phyloP scores from a whole-genome alignment of 1,284 basidiomycete genomes.

The Ustilago sp. region DNA sequence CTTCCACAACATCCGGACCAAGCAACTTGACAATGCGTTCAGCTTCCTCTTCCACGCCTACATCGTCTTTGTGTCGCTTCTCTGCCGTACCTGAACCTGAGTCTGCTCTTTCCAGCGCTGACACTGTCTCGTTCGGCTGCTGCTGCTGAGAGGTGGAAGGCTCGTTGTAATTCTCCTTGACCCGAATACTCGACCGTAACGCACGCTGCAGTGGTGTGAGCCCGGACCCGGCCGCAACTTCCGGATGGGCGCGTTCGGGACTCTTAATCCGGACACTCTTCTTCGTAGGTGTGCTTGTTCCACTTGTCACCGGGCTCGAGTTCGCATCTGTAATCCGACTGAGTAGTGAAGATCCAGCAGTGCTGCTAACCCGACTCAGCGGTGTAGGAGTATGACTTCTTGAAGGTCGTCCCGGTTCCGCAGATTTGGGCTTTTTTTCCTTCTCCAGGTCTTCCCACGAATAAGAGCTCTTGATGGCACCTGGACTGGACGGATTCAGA shows the following conservation, averaged over 20 bases:
- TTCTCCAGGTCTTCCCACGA: constrained; percentile 48
- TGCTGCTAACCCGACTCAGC: constrained; percentile 13
- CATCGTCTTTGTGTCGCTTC: constrained; percentile 56
- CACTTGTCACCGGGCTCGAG: constrained; percentile 38
- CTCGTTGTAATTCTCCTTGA: constrained; percentile 43
- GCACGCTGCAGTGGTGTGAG: constrained; percentile 42
- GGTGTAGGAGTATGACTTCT: constrained; percentile 39
- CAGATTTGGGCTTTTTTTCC: constrained; percentile 18
- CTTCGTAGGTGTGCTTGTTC: constrained; percentile 48
- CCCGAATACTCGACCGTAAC: constrained; percentile 32
- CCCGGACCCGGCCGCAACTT: constrained; percentile 18
- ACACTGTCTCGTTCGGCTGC: constrained; percentile 3
- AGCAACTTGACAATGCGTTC: constrained; percentile 62
- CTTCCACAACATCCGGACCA: constrained; percentile 60
- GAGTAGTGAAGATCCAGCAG: constrained; percentile 10
- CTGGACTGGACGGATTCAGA: constrained; percentile 56
- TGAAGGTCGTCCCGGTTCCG: constrained; percentile 24
- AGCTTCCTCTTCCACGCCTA: constrained; percentile 64
- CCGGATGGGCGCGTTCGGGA: constrained; percentile 42
- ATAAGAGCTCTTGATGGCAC: constrained; percentile 51
- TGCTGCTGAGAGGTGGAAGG: constrained; percentile 1
- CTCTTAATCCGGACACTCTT: constrained; percentile 51
- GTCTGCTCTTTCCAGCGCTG: constrained; percentile 9
- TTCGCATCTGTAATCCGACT: constrained; percentile 15
- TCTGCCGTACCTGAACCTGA: constrained; percentile 37